These are phyloP conservation scores for Serpula lacrymans DNA, from an alignment of 768 basidiomycete species.

Conservation along the genomic window DNA sequence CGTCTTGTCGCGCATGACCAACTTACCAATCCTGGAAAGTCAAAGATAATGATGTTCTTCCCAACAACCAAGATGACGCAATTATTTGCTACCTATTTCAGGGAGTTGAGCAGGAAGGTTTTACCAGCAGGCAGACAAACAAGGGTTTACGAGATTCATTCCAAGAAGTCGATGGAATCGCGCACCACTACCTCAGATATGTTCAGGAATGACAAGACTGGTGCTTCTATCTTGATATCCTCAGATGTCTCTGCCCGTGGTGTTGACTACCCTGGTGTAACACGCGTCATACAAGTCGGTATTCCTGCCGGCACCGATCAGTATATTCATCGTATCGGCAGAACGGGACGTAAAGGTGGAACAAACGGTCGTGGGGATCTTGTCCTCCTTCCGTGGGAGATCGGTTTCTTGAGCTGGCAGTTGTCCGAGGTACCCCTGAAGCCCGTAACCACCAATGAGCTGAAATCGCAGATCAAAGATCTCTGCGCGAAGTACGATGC, in stretches of 20 bases:
- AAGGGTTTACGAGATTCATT: slow-evolving; percentile 77
- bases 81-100: slow-evolving; percentile 64
- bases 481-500: slow-evolving; percentile 50
- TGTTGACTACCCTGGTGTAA: slow-evolving; percentile 85
- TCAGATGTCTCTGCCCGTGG: slow-evolving; percentile 90
- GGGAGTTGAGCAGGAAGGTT: slow-evolving; percentile 36
- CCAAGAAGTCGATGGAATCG: slow-evolving; percentile 57
- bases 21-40: slow-evolving; percentile 56
- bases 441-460: slow-evolving; percentile 45
- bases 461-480: slow-evolving; percentile 41
- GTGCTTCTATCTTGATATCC: slow-evolving; percentile 67
- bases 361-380: slow-evolving; percentile 71
- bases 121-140: slow-evolving; percentile 54
- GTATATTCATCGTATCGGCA: slow-evolving; percentile 84
- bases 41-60: slow-evolving; percentile 81
- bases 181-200: slow-evolving; percentile 54
- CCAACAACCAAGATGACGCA: slow-evolving; percentile 84
- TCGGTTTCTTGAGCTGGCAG: slow-evolving; percentile 58
- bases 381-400: slow-evolving; percentile 77
- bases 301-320: slow-evolving; percentile 64
- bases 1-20: slow-evolving; percentile 88
- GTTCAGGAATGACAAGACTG: slow-evolving; percentile 54
- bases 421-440: slow-evolving; percentile 70
- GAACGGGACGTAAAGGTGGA: slow-evolving; percentile 70
- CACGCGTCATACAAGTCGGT: slow-evolving; percentile 89